Percentiles rank a stretch among this genome's conserved stretches.
phyloP scores from a whole-genome alignment of 805 yeast species.

The Candida krabiensis region DNA sequence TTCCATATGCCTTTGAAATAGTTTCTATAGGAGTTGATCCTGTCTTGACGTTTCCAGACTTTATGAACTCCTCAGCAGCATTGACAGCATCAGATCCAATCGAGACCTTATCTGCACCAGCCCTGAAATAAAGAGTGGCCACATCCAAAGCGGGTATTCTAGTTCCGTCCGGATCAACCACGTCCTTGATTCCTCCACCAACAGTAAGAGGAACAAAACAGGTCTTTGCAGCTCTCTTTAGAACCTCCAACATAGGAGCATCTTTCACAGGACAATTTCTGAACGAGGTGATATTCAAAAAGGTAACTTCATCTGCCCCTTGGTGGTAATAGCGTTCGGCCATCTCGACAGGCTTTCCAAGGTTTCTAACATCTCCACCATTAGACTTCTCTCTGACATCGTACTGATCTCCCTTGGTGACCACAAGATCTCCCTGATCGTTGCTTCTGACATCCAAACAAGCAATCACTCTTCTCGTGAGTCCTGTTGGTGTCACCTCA shows the following conservation, averaged over 20 bases:
- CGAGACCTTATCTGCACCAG: constrained; percentile 98
- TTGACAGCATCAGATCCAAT: constrained; percentile 97
- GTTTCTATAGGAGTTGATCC: constrained; percentile 92
- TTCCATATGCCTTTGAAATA: constrained; percentile 88
- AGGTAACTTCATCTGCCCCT: constrained; percentile 97
- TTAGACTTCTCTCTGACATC: constrained; percentile 81
- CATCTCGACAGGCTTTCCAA: constrained; percentile 94
- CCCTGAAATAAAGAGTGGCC: constrained; percentile 86
- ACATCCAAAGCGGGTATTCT: constrained; percentile 82
- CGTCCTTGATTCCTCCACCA: constrained; percentile 96
- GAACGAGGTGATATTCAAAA: constrained; percentile 92
- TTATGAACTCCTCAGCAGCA: constrained; percentile 83
- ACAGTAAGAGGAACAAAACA: constrained; percentile 96
- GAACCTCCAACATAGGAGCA: constrained; percentile 92
- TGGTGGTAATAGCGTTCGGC: constrained; percentile 88
- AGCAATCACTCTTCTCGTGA: constrained; percentile 90
- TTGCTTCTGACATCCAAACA: constrained; percentile 96
- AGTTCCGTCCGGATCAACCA: constrained; percentile 82
- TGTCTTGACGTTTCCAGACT: constrained; percentile 51
- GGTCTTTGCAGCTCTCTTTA: constrained; percentile 78
- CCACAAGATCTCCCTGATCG: constrained; percentile 93
- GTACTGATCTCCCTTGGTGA: constrained; percentile 97
- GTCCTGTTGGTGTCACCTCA: constrained; percentile 46
- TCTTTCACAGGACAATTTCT: constrained; percentile 91
- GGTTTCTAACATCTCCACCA: constrained; percentile 73